Conservation (phyloP, 1,284 basidiomycete species). For the Fomitopsis schrenkii region DNA sequence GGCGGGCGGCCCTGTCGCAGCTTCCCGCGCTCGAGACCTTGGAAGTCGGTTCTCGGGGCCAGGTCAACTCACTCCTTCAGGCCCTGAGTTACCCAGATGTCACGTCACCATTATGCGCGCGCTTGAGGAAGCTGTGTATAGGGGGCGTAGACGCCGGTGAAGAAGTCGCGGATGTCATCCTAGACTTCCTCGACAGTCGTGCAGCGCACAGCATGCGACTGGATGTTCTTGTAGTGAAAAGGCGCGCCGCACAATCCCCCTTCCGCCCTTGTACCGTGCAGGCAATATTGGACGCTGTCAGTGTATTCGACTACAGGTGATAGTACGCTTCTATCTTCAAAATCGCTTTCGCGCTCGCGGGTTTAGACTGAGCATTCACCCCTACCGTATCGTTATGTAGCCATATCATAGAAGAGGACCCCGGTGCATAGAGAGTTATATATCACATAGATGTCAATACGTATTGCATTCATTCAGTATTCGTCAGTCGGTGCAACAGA, state of each 20-base stretch:
- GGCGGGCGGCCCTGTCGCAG: background rate
- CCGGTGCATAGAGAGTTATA: no score
- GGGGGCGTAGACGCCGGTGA: background rate
- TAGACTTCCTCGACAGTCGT: background rate
- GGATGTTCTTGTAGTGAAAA: background rate
- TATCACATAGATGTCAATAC: background rate
- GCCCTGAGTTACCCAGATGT: background rate
- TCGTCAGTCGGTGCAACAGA: background rate
- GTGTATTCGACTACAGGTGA: background rate
- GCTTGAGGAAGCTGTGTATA: background rate
- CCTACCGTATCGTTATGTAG: no score
- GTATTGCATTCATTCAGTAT: background rate
- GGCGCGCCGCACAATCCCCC: background rate
- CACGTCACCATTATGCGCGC: background rate
- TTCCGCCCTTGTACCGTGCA: background rate
- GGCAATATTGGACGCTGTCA: background rate
- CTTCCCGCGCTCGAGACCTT: background rate
- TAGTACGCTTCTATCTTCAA: background rate
- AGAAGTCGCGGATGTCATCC: background rate
- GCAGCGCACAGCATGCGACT: background rate
- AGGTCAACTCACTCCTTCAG: background rate
- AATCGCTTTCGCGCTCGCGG: no score
- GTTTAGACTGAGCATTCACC: background rate
- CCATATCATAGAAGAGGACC: no score
- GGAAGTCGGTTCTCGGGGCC: slow-evolving; percentile 5